Base-by-base conservation (phyloP, 257 asterid genomes). In the Echium plantagineum region DNA sequence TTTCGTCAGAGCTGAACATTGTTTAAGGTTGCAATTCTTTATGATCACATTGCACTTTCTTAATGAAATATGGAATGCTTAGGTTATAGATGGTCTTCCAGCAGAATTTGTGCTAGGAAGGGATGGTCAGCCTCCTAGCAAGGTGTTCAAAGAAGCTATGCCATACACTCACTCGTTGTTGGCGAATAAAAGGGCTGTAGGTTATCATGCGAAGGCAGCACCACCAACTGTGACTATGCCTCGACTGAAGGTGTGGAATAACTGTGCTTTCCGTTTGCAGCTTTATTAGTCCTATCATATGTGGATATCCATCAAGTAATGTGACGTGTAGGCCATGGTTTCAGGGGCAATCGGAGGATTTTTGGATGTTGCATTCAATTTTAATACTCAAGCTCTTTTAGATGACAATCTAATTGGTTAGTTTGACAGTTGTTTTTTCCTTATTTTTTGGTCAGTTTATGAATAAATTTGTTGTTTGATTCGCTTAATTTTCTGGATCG, bases 161-260 rank as follows among this genome's bases (percentile, higher is more conserved):
- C 97, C 96, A 22, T 87, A 82, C 67, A 87, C 94, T 18, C 94
- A 81, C 70, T 81, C 94, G 21, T 71, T 90, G 63, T 75, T 90
- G 75, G 80, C 85, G 63, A 63, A 66, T 58, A 81, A 93, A 72
- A 73, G 76, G 69, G 96, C 94, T 32, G 60, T 83, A 47, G 96
- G 97, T 5, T 87, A 81, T 72, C 96, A 87, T 73, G 96, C 97
- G 16, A 85, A 80, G 78, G 94, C 97, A n/a, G 93, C 94, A 22
- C 94, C 97, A 28, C 97, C 97, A 26, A 90, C 97, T 57, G 97
- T 90, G 19, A 90, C 97, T 57, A 90, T 90, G 97, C 96, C 97
- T 60, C 97, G 96, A 55, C 65, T 90, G 73, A 90, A 90, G 94
- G 97, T 30, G 24, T n/a, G 8, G 63, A 61, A 20, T 19, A n/a